Evolutionary conservation across 306 rosid species (phyloP).

Genomic region (Malus sieversii): DNA sequence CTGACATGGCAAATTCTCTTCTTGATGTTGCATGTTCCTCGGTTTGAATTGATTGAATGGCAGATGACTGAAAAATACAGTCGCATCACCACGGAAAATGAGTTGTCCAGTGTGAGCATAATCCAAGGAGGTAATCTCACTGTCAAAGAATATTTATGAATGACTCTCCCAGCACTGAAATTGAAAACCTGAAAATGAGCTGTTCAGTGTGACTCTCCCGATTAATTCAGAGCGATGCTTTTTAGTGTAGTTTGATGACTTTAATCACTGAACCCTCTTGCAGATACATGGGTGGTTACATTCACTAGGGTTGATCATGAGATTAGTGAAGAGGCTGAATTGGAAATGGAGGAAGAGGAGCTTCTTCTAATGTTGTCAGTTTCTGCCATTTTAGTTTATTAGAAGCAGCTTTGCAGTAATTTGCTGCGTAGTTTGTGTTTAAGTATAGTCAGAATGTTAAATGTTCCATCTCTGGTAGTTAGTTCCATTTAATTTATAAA

Average conservation of each 20-base stretch:
- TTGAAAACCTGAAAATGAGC: constrained; percentile 58
- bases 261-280: constrained; percentile 13
- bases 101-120: constrained; percentile 84
- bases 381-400: no score
- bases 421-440: no score
- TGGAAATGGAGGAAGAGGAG: constrained; percentile 93
- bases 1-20: no score
- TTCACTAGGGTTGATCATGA: constrained; percentile 96
- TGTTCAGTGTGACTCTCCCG: no score
- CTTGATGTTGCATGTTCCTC: no score
- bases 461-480: no score
- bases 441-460: no score
- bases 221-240: background rate
- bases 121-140: constrained; percentile 88
- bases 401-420: no score
- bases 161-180: constrained; percentile 89
- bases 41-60: no score
- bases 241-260: background rate
- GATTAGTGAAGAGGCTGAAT: constrained; percentile 85
- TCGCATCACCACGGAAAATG: constrained; percentile 75
- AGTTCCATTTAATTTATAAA: no score
- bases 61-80: constrained; percentile 18
- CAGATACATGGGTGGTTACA: constrained; percentile 91
- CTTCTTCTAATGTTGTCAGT: constrained; percentile 33
- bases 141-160: constrained; percentile 61